Evolutionary conservation across 768 basidiomycete genomes (phyloP), one percentile per base, ranked within the genome.

Genomic region (Cubamyces lactineus): DNA sequence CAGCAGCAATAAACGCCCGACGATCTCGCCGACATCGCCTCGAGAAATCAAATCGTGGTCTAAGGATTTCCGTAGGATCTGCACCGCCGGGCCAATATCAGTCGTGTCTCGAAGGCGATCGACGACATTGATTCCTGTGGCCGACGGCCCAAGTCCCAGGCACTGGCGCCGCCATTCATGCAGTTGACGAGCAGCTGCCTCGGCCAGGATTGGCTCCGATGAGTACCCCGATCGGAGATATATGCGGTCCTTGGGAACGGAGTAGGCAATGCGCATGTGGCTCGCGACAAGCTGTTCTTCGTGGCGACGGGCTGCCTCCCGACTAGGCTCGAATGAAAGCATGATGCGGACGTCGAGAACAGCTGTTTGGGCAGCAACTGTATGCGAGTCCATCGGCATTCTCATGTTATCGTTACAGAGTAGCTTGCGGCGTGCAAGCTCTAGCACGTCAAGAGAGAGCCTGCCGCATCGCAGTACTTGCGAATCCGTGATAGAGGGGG

Each of bases 161-260:
- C 34, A 34, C 34, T 34, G 34, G 34, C 34, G 9, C 34, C 34
- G 9, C 51, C 49, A 64, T n/a, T 21, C 39, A 6, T 60, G 15
- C 54, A 67, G 43, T 28, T 60, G 59, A 23, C 57, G 63, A 12
- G 61, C 62, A 15, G 74, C 74, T 39, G 72, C 76, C 53, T 75
- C 73, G 6, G 74, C 75, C 3, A 76, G 69, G 24, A 75, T 49
- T n/a, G 75, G 74, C 66, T 77, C 76, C 15, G 75, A 75, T 7
- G 75, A 66, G 45, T 72, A 74, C 17, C 72, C 71, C 23, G 74
- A 68, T 15, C 56, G 59, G 30, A 76, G 26, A 42, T 71, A 73
- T 51, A 64, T 59, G 12, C 63, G 66, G 59, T 67, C 24, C 3
- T 42, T 23, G 11, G 73, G 74, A 12, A 75, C 60, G 19, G 69